Conservation (phyloP, 768 basidiomycete species). For the Boletus patriciae region DNA sequence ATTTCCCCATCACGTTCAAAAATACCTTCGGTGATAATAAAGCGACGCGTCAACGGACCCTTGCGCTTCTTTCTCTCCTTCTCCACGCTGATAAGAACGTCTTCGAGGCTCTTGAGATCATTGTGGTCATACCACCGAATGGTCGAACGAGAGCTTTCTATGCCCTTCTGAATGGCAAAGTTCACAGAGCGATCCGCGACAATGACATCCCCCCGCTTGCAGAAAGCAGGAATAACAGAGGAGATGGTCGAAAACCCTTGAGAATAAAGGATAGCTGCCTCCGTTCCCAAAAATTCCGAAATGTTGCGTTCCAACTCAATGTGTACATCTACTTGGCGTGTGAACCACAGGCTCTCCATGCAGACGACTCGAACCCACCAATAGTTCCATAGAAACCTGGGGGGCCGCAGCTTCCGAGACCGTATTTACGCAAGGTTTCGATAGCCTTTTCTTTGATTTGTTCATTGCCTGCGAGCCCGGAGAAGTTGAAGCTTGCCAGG, state of each 20-base stretch:
- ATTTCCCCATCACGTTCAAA: conserved; percentile 95
- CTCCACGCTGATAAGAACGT: conserved; percentile 77
- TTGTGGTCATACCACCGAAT: conserved; percentile 98
- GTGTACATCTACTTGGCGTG: conserved; percentile 71
- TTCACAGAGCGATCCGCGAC: conserved; percentile 98
- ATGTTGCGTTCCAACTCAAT: conserved; percentile 86
- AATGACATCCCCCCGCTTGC: conserved; percentile 96
- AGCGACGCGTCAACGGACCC: conserved; percentile 79
- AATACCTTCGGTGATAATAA: conserved; percentile 96
- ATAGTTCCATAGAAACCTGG: conserved; percentile 96
- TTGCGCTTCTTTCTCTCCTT: conserved; percentile 88
- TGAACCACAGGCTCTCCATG: neutral
- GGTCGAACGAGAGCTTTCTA: conserved; percentile 88
- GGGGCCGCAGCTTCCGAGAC: conserved; percentile 93
- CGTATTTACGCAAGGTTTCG: conserved; percentile 83
- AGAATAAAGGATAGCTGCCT: conserved; percentile 88
- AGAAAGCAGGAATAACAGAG: conserved; percentile 95
- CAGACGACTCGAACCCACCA: conserved; percentile 50
- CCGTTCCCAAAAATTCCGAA: conserved; percentile 86
- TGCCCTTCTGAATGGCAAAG: conserved; percentile 93
- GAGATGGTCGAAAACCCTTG: conserved; percentile 91
- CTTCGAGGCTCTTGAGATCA: conserved; percentile 87
- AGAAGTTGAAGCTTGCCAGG: conserved; percentile 88
- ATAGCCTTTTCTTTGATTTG: conserved; percentile 82
- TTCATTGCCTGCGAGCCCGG: conserved; percentile 86